Evolutionary conservation across 805 yeast genomes (phyloP).

Genomic region (Hanseniaspora guilliermondii): DNA sequence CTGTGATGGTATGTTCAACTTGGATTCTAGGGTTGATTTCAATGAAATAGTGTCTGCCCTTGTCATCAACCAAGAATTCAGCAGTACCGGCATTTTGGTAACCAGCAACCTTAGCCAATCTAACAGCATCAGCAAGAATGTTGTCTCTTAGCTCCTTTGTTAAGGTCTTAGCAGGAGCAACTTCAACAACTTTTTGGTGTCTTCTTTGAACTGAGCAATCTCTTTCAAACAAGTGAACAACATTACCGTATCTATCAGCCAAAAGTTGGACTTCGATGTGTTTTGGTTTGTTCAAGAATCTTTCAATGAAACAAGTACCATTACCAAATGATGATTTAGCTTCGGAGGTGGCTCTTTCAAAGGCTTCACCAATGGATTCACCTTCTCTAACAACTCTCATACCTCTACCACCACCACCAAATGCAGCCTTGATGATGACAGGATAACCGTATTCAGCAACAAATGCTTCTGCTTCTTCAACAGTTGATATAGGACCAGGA

Average conservation of each 20-base stretch:
- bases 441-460: conserved; percentile 84
- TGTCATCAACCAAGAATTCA: conserved; percentile 84
- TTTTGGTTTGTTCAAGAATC: conserved; percentile 89
- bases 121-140: conserved; percentile 88
- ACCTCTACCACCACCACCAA: conserved; percentile 99
- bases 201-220: conserved; percentile 99
- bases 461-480: conserved; percentile 65
- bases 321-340: conserved; percentile 94
- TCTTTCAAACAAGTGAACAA: conserved; percentile 89
- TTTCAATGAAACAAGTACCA: conserved; percentile 95
- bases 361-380: conserved; percentile 83
- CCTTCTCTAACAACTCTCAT: conserved; percentile 98
- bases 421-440: conserved; percentile 95
- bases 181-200: conserved; percentile 97
- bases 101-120: conserved; percentile 73
- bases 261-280: conserved; percentile 94
- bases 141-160: conserved; percentile 78
- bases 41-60: conserved; percentile 91
- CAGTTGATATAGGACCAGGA: conserved; percentile 82
- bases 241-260: conserved; percentile 90
- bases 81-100: conserved; percentile 98
- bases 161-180: conserved; percentile 91
- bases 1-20: conserved; percentile 97
- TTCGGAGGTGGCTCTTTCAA: conserved; percentile 84
- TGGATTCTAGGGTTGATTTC: conserved; percentile 97